Percentiles rank a stretch among this genome's conserved stretches.
Evolutionary conservation across 768 basidiomycete genomes (phyloP).

Genomic region (Obba rivulosa): DNA sequence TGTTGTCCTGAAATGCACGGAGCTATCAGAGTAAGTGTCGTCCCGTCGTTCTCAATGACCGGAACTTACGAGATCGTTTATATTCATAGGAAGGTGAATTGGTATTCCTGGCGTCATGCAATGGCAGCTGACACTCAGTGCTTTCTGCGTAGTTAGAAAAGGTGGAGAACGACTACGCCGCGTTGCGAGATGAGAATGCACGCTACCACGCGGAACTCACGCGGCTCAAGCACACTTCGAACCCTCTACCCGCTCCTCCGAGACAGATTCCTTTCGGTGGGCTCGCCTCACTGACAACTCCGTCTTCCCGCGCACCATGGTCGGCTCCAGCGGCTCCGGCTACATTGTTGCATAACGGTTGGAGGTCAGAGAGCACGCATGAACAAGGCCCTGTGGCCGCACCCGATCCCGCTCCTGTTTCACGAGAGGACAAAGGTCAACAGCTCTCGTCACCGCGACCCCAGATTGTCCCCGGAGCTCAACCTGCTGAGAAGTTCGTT

Average conservation of each 20-base stretch:
- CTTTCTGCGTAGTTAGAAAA: background rate
- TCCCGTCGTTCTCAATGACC: background rate
- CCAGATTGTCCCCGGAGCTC: constrained; percentile 14
- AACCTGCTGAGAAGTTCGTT: constrained; percentile 5
- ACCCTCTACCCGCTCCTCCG: constrained; percentile 15
- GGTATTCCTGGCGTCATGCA: background rate
- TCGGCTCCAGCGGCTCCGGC: background rate
- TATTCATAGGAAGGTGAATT: constrained; percentile 4
- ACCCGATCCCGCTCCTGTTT: background rate
- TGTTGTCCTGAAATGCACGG: too few species aligned
- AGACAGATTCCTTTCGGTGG: constrained; percentile 1
- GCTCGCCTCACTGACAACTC: background rate
- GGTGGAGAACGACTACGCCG: background rate
- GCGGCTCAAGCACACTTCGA: constrained; percentile 8
- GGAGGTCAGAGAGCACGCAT: background rate
- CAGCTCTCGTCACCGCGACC: constrained; percentile 6
- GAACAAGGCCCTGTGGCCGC: background rate
- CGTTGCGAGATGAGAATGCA: constrained; percentile 2
- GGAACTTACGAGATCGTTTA: background rate
- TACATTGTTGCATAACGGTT: background rate
- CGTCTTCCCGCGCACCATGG: background rate
- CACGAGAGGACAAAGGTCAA: constrained; percentile 1
- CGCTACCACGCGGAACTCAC: constrained; percentile 6
- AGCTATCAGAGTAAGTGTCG: background rate
- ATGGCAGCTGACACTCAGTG: background rate